Evolutionary conservation across 2,329 filamentous ascomycete genomes (phyloP).

Genomic region (Botrytis pseudocinerea): DNA sequence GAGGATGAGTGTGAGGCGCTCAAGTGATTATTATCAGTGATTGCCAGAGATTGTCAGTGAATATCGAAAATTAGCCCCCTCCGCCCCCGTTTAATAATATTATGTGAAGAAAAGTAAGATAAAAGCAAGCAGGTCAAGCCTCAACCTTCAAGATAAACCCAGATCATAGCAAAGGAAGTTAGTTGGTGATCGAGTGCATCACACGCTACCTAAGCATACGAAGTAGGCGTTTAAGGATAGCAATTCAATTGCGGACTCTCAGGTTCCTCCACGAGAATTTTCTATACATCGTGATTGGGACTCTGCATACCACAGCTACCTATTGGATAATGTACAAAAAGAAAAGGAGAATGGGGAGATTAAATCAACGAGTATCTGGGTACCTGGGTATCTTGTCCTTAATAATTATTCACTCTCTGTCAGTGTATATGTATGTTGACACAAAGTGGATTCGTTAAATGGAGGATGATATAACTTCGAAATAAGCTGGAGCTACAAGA

Average conservation of each 20-base stretch:
- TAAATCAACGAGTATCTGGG: background rate
- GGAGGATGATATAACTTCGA: background rate
- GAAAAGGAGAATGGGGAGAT: constrained; percentile 10
- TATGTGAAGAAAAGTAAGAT: background rate
- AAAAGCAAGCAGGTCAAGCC: background rate
- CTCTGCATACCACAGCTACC: background rate
- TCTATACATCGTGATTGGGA: background rate
- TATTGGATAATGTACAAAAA: background rate
- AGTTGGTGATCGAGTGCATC: background rate
- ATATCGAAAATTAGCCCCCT: background rate
- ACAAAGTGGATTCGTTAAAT: background rate
- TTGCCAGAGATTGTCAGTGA: background rate
- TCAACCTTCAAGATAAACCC: background rate
- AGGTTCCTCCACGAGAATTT: background rate
- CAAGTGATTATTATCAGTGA: constrained; percentile 1
- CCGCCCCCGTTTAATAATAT: background rate
- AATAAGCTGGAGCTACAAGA: background rate
- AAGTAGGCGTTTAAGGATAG: background rate
- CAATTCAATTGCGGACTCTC: background rate
- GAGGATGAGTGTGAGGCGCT: background rate
- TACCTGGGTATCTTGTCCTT: background rate
- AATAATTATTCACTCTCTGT: background rate
- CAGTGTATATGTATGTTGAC: background rate
- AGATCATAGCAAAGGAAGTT: background rate
- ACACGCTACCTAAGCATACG: background rate